Evolutionary conservation across 352 stramenopile species (phyloP).

Genomic region (Pythium apleroticum): DNA sequence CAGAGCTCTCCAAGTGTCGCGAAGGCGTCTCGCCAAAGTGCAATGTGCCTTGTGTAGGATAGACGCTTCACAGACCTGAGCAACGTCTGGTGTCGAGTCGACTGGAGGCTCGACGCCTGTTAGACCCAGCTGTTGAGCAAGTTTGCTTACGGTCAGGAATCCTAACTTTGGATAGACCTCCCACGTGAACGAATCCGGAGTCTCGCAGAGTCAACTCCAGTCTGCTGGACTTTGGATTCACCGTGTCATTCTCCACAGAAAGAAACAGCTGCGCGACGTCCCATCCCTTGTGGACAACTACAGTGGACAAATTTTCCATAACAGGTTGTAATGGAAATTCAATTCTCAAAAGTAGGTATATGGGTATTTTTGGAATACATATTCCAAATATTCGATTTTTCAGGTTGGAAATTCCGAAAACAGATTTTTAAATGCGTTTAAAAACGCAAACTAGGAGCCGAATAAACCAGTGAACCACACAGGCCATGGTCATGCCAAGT

Average conservation of each 20-base stretch:
- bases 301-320: not conserved
- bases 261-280: not conserved
- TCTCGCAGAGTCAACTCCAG: not conserved
- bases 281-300: not conserved
- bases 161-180: not conserved
- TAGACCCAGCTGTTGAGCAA: not conserved
- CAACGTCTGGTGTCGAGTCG: not conserved
- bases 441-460: too few relatives aligned
- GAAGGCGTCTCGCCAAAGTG: not conserved
- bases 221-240: too few relatives aligned
- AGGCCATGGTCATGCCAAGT: too few relatives aligned
- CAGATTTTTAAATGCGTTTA: too few relatives aligned
- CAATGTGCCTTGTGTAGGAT: not conserved
- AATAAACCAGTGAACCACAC: too few relatives aligned
- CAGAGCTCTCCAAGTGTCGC: not conserved
- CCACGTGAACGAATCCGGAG: not conserved
- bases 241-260: too few relatives aligned
- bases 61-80: not conserved
- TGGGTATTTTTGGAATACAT: too few relatives aligned
- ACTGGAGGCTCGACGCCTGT: not conserved
- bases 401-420: too few relatives aligned
- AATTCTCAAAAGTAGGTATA: not conserved
- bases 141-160: not conserved
- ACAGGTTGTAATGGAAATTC: not conserved
- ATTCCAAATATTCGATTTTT: too few relatives aligned